Evolutionary conservation across 495 filamentous ascomycete species (phyloP), one percentile per base, ranked within the genome.

Genomic region (Daldinia bambusicola): DNA sequence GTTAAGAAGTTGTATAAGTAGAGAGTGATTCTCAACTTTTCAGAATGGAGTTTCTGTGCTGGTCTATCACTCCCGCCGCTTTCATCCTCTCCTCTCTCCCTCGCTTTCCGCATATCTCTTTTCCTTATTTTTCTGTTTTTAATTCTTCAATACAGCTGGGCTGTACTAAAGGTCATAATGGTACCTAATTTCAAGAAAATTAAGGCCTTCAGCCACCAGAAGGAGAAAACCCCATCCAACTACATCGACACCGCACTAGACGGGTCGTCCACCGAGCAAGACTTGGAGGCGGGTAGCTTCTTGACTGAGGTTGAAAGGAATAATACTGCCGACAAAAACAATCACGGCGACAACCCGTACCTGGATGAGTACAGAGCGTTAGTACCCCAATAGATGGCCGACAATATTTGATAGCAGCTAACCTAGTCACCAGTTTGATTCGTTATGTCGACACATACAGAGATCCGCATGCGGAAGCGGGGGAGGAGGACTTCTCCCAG

Each of bases 381-480:
- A 63, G 74, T 76, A 50, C 5, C 16, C 16, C 34, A 12, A n/a
- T 13, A 5, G 7, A 59, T 18, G n/a, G 26, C 20, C 2, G 31
- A 4, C 34, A 8, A 8, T 36, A 41, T n/a, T 43, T 32, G 55
- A 16, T 40, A 51, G 18, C 26, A 6, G 38, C 66, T 67, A 63
- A 67, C 45, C 41, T 18, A 22, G 32, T 30, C 5, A 13, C 20
- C 32, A 78, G 77, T 40, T 78, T 91, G 61, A 85, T 89, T 78
- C 84, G 87, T 52, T 91, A 89, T 79, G 89, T 91, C 76, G 89
- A 89, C 61, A 88, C 87, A 67, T 89, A 89, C 70, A 86, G 83
- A 71, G 87, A 89, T 77, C 81, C 83, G 41, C 84, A 85, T 70
- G 84, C 86, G 78, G 85, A 84, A 61, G 85, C 83, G 37, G 87